phyloP scores from a whole-genome alignment of 306 rosid genomes.

The Citrullus mucosospermus region DNA sequence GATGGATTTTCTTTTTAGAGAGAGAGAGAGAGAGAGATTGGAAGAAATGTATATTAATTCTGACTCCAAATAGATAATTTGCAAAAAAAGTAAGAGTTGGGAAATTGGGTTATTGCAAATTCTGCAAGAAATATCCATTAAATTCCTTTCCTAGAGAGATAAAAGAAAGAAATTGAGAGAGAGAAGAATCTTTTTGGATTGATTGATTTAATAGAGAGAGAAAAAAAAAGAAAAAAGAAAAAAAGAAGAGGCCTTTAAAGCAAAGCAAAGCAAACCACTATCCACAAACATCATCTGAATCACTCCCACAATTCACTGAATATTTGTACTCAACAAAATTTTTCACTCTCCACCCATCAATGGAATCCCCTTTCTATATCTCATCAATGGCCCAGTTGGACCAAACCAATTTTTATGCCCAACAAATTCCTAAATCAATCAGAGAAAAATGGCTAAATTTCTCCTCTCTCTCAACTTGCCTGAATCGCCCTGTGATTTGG shows the following conservation, averaged over 20 bases:
- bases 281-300: background rate
- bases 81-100: too few relatives aligned
- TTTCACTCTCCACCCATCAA: background rate
- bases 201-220: background rate
- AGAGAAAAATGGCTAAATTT: constrained; percentile 32
- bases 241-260: background rate
- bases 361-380: constrained; percentile 14
- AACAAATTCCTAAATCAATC: constrained; percentile 28
- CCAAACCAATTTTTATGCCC: constrained; percentile 73
- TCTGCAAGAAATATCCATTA: too few relatives aligned
- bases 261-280: background rate
- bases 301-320: background rate
- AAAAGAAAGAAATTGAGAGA: background rate
- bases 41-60: too few relatives aligned
- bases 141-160: background rate
- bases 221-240: background rate
- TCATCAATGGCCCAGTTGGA: constrained; percentile 97
- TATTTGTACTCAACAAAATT: background rate
- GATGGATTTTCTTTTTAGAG: too few relatives aligned
- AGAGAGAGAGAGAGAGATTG: too few relatives aligned
- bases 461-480: constrained; percentile 23
- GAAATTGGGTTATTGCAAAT: too few relatives aligned
- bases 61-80: too few relatives aligned
- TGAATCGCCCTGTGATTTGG: constrained; percentile 81
- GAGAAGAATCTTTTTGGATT: background rate